phyloP scores from a whole-genome alignment of 352 stramenopile species.

The Plasmopara viticola region DNA sequence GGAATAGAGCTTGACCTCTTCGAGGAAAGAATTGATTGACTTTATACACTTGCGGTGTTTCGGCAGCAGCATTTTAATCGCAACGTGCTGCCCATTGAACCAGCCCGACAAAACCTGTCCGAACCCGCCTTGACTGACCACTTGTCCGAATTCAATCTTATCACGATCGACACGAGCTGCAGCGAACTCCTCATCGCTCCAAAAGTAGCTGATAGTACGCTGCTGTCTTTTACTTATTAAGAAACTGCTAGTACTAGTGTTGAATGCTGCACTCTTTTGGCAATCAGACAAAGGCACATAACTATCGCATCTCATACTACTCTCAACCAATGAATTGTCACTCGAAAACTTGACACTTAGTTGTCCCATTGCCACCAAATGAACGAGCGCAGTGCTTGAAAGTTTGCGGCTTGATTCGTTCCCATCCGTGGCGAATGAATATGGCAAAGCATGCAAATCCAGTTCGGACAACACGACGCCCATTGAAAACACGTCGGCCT shows the following conservation, averaged over 20 bases:
- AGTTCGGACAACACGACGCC: conserved; percentile 25
- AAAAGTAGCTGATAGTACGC: conserved; percentile 29
- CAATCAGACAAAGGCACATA: conserved; percentile 7
- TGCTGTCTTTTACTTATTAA: conserved; percentile 14
- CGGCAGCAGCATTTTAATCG: conserved; percentile 26
- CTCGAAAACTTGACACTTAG: conserved; percentile 30
- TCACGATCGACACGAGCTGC: conserved; percentile 18
- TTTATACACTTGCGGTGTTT: conserved; percentile 23
- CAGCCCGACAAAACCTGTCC: conserved; percentile 18
- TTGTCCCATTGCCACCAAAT: conserved; percentile 16
- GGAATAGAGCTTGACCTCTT: conserved; percentile 24
- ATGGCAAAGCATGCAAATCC: conserved; percentile 23
- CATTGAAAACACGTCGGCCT: conserved; percentile 29
- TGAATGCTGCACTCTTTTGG: conserved; percentile 12
- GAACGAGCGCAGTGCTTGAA: conserved; percentile 29
- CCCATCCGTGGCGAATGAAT: conserved; percentile 15
- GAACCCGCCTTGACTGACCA: conserved; percentile 19
- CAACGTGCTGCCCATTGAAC: conserved; percentile 25
- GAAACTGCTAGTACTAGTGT: conserved; percentile 16
- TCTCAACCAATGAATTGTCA: neutral
- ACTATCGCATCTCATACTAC: conserved; percentile 4
- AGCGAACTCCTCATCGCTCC: conserved; percentile 24
- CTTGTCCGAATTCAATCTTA: conserved; percentile 18
- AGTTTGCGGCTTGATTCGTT: conserved; percentile 21
- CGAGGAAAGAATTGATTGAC: conserved; percentile 16